Base-by-base conservation (phyloP, 2,329 filamentous ascomycete genomes). In the Fusarium fracticaudum region DNA sequence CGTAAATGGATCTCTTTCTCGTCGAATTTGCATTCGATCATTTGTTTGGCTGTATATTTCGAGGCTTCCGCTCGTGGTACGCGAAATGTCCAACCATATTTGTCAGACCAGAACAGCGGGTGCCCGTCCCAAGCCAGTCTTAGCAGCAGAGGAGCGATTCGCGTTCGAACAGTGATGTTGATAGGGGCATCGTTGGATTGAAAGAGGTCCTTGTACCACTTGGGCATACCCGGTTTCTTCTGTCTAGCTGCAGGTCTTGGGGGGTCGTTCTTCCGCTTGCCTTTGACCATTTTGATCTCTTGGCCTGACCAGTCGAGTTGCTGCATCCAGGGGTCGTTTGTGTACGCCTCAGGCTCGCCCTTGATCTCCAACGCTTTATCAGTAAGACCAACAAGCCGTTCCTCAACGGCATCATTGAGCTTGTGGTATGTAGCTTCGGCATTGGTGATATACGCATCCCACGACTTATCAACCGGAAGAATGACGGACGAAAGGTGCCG, bases 281-380 rank as follows among this genome's bases (percentile, higher is more conserved):
- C 93, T 81, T 98, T 98, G 29, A 91, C 91, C 93, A 96, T 96
- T 80, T 90, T 95, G 71, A 98, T 88, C 81, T 97, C 94, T 82
- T 98, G 95, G 8, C 94, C 94, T 2, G 94, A 93, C 96, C 96
- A 99, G 85, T 99, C 95, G 60, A 99, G 88, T 85, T 99, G 96
- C 73, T 88, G 89, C 78, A 99, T 83, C 97, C 97, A 99, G 10
- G 95, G 94, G 79, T 99, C 96, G 45, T 89, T 92, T 63, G 86
- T 85, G 85, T 94, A 98, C 51, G 91, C 86, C 31, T 92, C 88
- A 0, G 90, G 84, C 51, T 94, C 85, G 3, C 89, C 88, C 77
- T 94, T 97, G 64, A 94, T 85, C 71, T 92, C 89, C 18, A 97
- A 80, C 1, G 96, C 96, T 80, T 92, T 92, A 15, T 97, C 87